Conservation (phyloP, 192 early-diverging fungal genomes). For the Pilaira anomala region DNA sequence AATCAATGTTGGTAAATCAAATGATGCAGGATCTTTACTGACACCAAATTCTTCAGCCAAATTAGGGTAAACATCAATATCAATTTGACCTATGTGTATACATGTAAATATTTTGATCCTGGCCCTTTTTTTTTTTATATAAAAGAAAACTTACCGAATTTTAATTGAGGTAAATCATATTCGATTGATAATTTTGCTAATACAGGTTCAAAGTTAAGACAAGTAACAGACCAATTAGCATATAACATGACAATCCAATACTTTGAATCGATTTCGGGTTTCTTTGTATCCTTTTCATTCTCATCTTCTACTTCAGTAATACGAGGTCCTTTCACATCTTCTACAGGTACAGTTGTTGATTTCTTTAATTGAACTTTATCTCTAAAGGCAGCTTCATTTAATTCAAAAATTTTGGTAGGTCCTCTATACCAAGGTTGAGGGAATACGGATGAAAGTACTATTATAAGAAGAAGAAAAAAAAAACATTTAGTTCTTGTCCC, state of each 20-base stretch:
- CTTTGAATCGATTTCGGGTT: conserved; percentile 19
- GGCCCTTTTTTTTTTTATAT: background rate
- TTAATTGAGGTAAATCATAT: conserved; percentile 32
- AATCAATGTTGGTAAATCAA: conserved; percentile 53
- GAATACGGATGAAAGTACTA: conserved; percentile 30
- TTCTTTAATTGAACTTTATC: conserved; percentile 22
- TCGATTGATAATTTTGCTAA: conserved; percentile 47
- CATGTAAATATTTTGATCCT: too few species aligned
- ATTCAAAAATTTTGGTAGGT: conserved; percentile 41
- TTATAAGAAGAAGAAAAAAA: conserved; percentile 13
- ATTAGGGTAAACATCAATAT: conserved; percentile 45
- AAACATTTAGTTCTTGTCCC: background rate
- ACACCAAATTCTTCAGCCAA: conserved; percentile 47
- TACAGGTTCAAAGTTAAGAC: conserved; percentile 49
- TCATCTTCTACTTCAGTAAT: conserved; percentile 33
- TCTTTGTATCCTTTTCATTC: conserved; percentile 19
- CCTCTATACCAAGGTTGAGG: conserved; percentile 56
- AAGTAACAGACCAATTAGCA: conserved; percentile 49
- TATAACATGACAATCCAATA: conserved; percentile 56
- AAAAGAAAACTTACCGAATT: too few species aligned
- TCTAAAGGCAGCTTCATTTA: conserved; percentile 32
- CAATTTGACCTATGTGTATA: conserved; percentile 39
- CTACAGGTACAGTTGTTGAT: background rate
- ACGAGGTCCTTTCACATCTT: conserved; percentile 20
- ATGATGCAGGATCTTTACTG: conserved; percentile 44